Percentiles rank a stretch among this genome's conserved stretches.
phyloP scores from a whole-genome alignment of 2,329 filamentous ascomycete species.

The Acephala macrosclerotiorum region DNA sequence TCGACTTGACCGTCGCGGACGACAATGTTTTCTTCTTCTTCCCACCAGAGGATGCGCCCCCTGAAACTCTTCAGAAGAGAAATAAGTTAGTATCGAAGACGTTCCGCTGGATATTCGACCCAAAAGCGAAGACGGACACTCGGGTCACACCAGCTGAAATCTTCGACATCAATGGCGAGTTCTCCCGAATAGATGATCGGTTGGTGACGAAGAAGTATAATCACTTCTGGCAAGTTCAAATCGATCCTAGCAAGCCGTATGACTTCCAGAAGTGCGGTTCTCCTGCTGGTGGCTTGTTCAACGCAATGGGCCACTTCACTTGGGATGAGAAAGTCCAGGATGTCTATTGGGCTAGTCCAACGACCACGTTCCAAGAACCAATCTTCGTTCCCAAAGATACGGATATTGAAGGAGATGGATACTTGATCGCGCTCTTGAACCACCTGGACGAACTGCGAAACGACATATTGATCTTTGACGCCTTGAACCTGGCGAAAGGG shows the following conservation, averaged over 20 bases:
- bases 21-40: slow-evolving; percentile 38
- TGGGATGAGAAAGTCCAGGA: slow-evolving; percentile 31
- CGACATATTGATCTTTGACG: slow-evolving; percentile 47
- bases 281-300: slow-evolving; percentile 35
- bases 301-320: slow-evolving; percentile 34
- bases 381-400: slow-evolving; percentile 41
- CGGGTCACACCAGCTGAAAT: slow-evolving; percentile 28
- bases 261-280: slow-evolving; percentile 40
- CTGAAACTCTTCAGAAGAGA: slow-evolving; percentile 35
- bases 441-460: slow-evolving; percentile 49
- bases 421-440: slow-evolving; percentile 43
- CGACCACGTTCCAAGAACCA: slow-evolving; percentile 43
- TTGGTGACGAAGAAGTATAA: slow-evolving; percentile 33
- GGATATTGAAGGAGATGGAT: slow-evolving; percentile 44
- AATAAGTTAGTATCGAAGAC: slow-evolving; percentile 39
- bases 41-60: slow-evolving; percentile 30
- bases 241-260: slow-evolving; percentile 30
- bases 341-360: slow-evolving; percentile 41
- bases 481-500: slow-evolving; percentile 42
- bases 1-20: slow-evolving; percentile 33
- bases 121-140: slow-evolving; percentile 32
- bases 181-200: slow-evolving; percentile 37
- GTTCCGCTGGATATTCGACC: slow-evolving; percentile 44
- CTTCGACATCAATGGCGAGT: slow-evolving; percentile 34
- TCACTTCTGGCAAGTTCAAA: slow-evolving; percentile 37